A percentile compares a stretch with the other conserved stretches of the same genome.
These are phyloP conservation scores for Thalassiosira profunda DNA, from an alignment of 108 stramenopile species.

Conservation along the genomic window DNA sequence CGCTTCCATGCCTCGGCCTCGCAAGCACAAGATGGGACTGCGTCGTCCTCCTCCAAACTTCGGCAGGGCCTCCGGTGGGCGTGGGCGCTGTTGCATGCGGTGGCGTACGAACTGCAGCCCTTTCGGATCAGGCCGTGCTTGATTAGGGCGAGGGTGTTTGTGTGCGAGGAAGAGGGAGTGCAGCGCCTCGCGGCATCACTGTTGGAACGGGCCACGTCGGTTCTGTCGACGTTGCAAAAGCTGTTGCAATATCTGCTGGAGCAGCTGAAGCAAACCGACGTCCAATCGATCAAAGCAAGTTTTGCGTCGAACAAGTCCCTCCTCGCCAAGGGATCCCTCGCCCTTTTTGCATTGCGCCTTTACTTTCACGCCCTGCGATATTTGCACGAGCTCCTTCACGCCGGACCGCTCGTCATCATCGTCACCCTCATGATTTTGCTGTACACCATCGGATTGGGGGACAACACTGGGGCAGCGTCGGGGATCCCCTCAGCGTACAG, in stretches of 20 bases:
- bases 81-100: constrained; percentile 37
- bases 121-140: constrained; percentile 52
- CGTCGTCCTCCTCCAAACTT: background rate
- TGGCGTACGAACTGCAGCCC: constrained; percentile 81
- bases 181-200: background rate
- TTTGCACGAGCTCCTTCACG: constrained; percentile 50
- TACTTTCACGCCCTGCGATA: constrained; percentile 21
- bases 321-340: background rate
- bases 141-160: background rate
- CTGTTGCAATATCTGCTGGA: constrained; percentile 25
- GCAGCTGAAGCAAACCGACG: constrained; percentile 20
- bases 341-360: constrained; percentile 3
- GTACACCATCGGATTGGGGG: constrained; percentile 82
- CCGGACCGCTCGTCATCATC: constrained; percentile 79
- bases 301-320: background rate
- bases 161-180: constrained; percentile 19
- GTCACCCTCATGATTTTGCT: constrained; percentile 54
- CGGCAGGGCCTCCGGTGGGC: no score
- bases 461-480: constrained; percentile 47
- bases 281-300: constrained; percentile 12
- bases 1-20: constrained; percentile 18
- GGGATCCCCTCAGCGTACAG: constrained; percentile 75
- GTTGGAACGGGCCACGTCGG: background rate
- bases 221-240: background rate
- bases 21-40: background rate